Conservation (phyloP, 2,329 filamentous ascomycete genomes). For the Trichoderma sp. region DNA sequence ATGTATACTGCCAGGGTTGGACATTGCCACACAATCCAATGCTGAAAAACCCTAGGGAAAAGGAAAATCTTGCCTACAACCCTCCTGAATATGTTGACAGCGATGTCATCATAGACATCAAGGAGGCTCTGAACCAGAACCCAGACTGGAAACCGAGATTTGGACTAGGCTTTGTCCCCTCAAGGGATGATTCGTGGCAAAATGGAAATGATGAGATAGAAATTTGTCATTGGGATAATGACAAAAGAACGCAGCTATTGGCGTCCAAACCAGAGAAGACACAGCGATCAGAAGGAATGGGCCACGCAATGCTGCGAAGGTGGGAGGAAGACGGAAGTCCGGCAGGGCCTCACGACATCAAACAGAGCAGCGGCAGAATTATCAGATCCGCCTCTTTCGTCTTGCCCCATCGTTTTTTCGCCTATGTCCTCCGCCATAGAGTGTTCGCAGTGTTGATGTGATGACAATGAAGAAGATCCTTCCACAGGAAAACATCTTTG, state of each 20-base stretch:
- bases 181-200: neutral
- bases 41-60: too few relatives aligned
- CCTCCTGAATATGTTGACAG: too few relatives aligned
- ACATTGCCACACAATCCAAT: too few relatives aligned
- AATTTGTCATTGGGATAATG: neutral
- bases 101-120: too few relatives aligned
- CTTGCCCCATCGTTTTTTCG: neutral
- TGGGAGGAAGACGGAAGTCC: neutral
- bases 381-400: neutral
- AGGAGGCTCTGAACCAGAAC: too few relatives aligned
- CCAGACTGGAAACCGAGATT: neutral
- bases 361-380: neutral
- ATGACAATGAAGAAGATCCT: neutral
- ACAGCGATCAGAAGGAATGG: neutral
- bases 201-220: neutral
- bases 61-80: too few relatives aligned
- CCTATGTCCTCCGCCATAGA: neutral
- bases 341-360: neutral
- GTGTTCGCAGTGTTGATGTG: neutral
- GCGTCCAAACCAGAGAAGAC: neutral
- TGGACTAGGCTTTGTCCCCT: too few relatives aligned
- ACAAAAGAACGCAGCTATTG: neutral
- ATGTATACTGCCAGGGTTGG: too few relatives aligned
- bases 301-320: neutral
- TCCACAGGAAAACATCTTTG: neutral